Conservation (phyloP, 2,329 filamentous ascomycete genomes). For the Neonectria neomacrospora region DNA sequence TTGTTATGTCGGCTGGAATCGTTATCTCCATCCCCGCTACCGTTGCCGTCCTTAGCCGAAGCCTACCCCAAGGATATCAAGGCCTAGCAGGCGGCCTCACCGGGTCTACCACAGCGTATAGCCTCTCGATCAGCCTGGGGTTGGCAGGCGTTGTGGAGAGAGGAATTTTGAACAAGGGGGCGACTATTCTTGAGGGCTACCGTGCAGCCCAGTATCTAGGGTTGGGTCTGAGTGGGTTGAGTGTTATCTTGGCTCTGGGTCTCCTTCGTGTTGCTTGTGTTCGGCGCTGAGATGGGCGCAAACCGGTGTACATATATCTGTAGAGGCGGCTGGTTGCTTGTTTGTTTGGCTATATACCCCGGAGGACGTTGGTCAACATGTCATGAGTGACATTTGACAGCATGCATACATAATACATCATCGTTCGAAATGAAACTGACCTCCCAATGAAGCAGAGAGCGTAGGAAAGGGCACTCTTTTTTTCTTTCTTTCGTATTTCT, state of each 20-base stretch:
- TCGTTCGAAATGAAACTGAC: background rate
- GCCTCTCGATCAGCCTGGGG: constrained; percentile 40
- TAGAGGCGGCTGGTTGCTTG: background rate
- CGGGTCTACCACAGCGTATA: constrained; percentile 31
- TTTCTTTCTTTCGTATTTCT: constrained; percentile 41
- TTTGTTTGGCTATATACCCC: constrained; percentile 18
- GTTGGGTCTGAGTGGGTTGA: constrained; percentile 35
- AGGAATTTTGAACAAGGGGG: constrained; percentile 21
- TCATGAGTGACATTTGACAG: background rate
- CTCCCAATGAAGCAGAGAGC: background rate
- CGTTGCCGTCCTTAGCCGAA: constrained; percentile 33
- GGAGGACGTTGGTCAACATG: constrained; percentile 11
- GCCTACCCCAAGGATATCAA: constrained; percentile 39
- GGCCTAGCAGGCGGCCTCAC: constrained; percentile 37
- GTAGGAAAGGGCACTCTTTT: constrained; percentile 36
- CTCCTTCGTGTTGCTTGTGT: constrained; percentile 31
- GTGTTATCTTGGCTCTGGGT: constrained; percentile 35
- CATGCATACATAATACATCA: background rate
- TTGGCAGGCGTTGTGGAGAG: constrained; percentile 42
- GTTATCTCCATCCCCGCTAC: constrained; percentile 38
- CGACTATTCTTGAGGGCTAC: constrained; percentile 32
- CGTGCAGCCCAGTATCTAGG: constrained; percentile 42
- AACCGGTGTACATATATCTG: constrained; percentile 10
- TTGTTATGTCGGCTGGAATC: constrained; percentile 42
- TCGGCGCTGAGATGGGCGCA: constrained; percentile 33